Percentiles rank a stretch among this genome's conserved stretches.
Conservation (phyloP, 164 flowering plant species). For the Stephania cephalantha region DNA sequence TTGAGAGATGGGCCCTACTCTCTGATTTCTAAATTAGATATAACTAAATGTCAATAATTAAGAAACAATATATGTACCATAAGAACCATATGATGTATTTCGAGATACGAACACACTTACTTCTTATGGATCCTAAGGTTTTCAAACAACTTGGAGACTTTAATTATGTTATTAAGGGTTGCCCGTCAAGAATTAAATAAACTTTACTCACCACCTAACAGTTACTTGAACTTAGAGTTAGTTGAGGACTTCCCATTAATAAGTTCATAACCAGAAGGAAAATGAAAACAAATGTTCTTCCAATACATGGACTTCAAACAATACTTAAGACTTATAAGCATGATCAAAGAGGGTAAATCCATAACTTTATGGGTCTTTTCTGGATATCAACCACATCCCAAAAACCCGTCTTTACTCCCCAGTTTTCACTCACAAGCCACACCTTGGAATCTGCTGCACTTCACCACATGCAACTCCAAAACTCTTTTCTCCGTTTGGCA, state of each 20-base stretch:
- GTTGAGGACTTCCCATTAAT: neutral
- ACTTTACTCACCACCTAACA: neutral
- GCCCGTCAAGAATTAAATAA: neutral
- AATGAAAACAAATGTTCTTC: neutral
- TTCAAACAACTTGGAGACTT: too few species aligned
- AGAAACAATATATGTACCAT: too few species aligned
- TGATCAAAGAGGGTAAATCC: neutral
- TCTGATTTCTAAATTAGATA: too few species aligned
- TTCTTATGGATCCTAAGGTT: too few species aligned
- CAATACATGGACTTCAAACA: neutral
- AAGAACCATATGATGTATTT: too few species aligned
- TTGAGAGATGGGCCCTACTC: too few species aligned
- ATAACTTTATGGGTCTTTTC: too few species aligned
- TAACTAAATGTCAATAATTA: too few species aligned
- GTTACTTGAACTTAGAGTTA: neutral
- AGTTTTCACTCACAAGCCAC: neutral
- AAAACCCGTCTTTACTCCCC: too few species aligned
- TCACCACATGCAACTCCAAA: neutral
- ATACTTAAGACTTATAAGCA: neutral
- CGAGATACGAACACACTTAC: too few species aligned
- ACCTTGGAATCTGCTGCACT: constrained; percentile 12
- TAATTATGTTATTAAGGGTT: neutral
- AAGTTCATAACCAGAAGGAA: neutral
- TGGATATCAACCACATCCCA: too few species aligned
- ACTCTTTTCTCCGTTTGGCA: constrained; percentile 4